These are phyloP conservation scores for Pinus tabuliformis DNA, from an alignment of 75 land plant genomes.

Conservation along the genomic window DNA sequence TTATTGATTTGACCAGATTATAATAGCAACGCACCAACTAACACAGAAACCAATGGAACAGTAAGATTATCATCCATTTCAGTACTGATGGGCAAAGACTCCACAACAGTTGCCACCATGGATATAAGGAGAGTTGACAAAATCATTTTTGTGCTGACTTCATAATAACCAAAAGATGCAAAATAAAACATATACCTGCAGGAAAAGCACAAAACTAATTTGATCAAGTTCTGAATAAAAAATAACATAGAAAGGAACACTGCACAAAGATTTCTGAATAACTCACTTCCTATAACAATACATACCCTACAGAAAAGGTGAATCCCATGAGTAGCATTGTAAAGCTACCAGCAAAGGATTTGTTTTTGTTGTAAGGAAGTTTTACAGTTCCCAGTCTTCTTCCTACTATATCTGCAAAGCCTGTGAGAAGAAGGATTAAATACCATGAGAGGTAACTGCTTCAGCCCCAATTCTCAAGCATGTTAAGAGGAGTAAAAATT, in stretches of 20 bases:
- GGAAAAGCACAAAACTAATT: background rate
- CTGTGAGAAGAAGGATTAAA: slow-evolving; percentile 28
- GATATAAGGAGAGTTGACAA: slow-evolving; percentile 58
- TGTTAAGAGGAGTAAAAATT: background rate
- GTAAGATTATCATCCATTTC: slow-evolving; percentile 93
- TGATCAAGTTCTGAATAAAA: background rate
- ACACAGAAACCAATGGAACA: slow-evolving; percentile 69
- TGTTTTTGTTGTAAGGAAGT: slow-evolving; percentile 77
- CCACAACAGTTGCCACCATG: slow-evolving; percentile 60
- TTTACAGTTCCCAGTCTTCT: slow-evolving; percentile 70
- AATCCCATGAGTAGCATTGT: slow-evolving; percentile 77
- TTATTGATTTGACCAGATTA: slow-evolving; percentile 10
- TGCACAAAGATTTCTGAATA: background rate
- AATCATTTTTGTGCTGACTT: slow-evolving; percentile 41
- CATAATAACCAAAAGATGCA: slow-evolving; percentile 56
- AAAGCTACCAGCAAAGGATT: slow-evolving; percentile 70
- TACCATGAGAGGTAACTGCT: slow-evolving; percentile 1
- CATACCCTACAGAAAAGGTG: slow-evolving; percentile 66
- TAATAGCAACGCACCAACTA: slow-evolving; percentile 55
- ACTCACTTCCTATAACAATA: background rate
- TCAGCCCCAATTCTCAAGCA: slow-evolving; percentile 1
- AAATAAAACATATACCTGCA: slow-evolving; percentile 84
- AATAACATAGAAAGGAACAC: background rate
- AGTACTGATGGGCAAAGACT: slow-evolving; percentile 86
- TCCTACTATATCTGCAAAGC: slow-evolving; percentile 90